Conservation (phyloP, 768 basidiomycete genomes). For the Serendipita vermifera region DNA sequence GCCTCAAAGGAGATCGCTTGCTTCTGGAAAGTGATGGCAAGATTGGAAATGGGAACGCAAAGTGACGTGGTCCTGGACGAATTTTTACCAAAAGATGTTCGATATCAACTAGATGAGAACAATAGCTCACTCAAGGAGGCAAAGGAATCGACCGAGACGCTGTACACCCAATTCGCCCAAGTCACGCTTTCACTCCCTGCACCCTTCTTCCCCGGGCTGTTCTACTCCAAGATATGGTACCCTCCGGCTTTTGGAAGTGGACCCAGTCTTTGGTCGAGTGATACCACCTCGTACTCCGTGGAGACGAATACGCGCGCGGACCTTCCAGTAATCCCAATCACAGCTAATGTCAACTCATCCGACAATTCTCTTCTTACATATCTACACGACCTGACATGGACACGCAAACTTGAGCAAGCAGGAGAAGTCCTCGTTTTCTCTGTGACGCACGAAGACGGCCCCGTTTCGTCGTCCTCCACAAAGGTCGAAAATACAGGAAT, state of each 20-base stretch:
- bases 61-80: not conserved
- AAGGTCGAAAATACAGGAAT: too few relatives aligned
- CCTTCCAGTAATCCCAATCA: not conserved
- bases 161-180: not conserved
- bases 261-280: not conserved
- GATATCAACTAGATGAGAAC: too few relatives aligned
- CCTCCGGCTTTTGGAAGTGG: not conserved
- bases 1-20: not conserved
- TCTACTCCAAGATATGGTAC: not conserved
- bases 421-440: not conserved
- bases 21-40: not conserved
- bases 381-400: slow-evolving; percentile 3
- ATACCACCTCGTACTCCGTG: not conserved
- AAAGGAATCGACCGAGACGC: not conserved
- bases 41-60: not conserved
- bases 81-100: too few relatives aligned
- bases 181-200: not conserved
- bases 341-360: slow-evolving; percentile 1
- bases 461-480: not conserved
- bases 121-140: not conserved
- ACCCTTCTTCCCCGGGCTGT: not conserved
- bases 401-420: not conserved
- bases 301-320: not conserved
- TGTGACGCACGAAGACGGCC: slow-evolving; percentile 1
- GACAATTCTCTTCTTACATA: not conserved